Conservation (phyloP, 345 rosid genomes). For the Hirschfeldia incana region DNA sequence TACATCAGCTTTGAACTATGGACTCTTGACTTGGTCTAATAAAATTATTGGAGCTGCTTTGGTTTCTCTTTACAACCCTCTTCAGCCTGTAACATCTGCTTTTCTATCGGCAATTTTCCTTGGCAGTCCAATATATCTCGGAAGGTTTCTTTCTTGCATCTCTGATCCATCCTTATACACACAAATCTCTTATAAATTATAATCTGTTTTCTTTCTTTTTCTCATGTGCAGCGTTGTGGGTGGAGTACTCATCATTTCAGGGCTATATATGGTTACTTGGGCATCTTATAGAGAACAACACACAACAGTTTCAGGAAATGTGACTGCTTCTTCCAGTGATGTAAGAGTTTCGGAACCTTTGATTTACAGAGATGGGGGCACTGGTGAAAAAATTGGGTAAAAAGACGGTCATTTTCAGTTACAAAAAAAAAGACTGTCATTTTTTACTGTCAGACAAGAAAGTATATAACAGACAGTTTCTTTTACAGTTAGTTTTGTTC, state of each 20-base stretch:
- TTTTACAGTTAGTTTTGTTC: neutral
- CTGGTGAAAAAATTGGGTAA: constrained; percentile 31
- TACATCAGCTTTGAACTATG: constrained; percentile 92
- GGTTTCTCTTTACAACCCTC: constrained; percentile 94
- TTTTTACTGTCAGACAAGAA: constrained; percentile 24
- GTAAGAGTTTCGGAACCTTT: constrained; percentile 54
- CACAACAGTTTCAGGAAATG: constrained; percentile 31
- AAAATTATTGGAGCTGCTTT: constrained; percentile 91
- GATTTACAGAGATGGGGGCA: constrained; percentile 44
- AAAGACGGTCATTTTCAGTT: neutral
- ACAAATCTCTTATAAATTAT: neutral
- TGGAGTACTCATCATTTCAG: constrained; percentile 75
- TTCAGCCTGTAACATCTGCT: constrained; percentile 92
- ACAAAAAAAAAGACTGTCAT: neutral
- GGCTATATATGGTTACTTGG: constrained; percentile 93
- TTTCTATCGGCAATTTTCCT: constrained; percentile 77
- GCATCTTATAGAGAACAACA: constrained; percentile 63
- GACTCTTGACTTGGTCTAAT: constrained; percentile 92
- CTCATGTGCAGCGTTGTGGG: constrained; percentile 61
- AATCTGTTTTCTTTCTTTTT: neutral
- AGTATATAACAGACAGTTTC: neutral
- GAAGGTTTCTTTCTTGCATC: constrained; percentile 58
- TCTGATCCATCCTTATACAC: neutral
- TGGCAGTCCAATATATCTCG: constrained; percentile 83
- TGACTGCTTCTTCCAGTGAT: constrained; percentile 32